Evolutionary conservation across 1,139 yeast species (phyloP).

Genomic region (Yamadazyma diddensiae): DNA sequence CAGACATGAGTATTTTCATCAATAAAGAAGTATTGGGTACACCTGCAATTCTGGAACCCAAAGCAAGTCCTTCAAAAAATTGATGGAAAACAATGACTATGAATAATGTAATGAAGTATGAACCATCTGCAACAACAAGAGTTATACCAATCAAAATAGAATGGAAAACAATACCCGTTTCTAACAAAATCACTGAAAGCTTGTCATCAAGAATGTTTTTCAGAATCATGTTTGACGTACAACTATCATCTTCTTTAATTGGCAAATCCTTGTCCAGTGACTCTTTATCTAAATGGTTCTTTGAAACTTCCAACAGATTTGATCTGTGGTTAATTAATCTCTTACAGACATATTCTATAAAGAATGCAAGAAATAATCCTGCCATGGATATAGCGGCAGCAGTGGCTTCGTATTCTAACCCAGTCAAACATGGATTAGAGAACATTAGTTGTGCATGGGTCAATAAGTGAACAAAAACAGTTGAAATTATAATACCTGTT

Average conservation of each 20-base stretch:
- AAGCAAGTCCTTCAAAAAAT: conserved; percentile 40
- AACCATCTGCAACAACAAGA: conserved; percentile 25
- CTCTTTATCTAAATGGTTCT: conserved; percentile 3
- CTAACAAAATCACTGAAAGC: conserved; percentile 18
- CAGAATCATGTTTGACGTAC: background rate
- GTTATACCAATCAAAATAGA: conserved; percentile 25
- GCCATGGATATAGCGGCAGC: conserved; percentile 33
- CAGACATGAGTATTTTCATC: conserved; percentile 17
- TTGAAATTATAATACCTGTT: conserved; percentile 25
- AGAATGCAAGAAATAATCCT: conserved; percentile 29
- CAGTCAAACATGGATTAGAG: conserved; percentile 22
- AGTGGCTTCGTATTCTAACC: conserved; percentile 24
- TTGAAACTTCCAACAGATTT: conserved; percentile 3
- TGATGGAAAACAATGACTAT: conserved; percentile 41
- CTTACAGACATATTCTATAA: conserved; percentile 21
- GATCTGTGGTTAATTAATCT: conserved; percentile 11
- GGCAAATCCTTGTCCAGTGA: background rate
- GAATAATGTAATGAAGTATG: conserved; percentile 27
- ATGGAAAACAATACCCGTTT: conserved; percentile 26
- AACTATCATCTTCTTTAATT: conserved; percentile 1
- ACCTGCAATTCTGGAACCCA: conserved; percentile 31
- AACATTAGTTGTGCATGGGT: conserved; percentile 22
- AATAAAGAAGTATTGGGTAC: conserved; percentile 6
- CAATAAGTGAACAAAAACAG: conserved; percentile 26
- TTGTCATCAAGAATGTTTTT: conserved; percentile 9